Base-by-base conservation (phyloP, 129 eudicot genomes). In the Flaveria brownii region DNA sequence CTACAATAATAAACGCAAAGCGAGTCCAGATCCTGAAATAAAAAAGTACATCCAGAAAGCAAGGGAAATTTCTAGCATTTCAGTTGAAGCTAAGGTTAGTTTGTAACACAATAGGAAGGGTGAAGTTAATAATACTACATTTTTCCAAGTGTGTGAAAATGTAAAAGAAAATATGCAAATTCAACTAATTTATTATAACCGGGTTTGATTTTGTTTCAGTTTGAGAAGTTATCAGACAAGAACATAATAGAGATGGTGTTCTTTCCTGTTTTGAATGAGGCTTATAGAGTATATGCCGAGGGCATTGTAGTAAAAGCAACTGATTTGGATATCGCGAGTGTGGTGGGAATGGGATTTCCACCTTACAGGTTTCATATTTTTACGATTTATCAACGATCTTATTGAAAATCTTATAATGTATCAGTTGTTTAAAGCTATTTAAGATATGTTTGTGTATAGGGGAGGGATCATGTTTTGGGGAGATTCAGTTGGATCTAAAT, bases 341-440 rank as follows among this genome's bases (percentile, higher is more conserved):
- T 95, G 18, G 87, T 95, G 99, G 97, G 99, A 75, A 89, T 95
- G 97, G 97, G 97, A 2, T 95, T 91, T 68, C 97, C 99, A 22
- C 90, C 96, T 59, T 94, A 91, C 92, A 93, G 98, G 98, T 93
- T 41, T 77, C 80, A 60, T 17, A 22, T 52, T 65, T 72, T n/a
- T 6, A 16, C 16, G 18, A 36, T 43, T 36, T 42, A 39, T n/a
- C 6, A 10, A 39, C 71, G 17, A 36, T 39, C 1, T 66, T 26
- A 72, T 62, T 22, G 18, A 47, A 42, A 43, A 16, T 11, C 20
- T 9, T 5, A 62, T 13, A 9, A 39, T 20, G 25, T 20, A 57
- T 49, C 17, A 11, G 16, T 4, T 15, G 6, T 46, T 9, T 15
- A 26, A 65, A 14, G 36, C 14, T 7, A 5, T 22, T 18, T 33